Conservation (phyloP, 768 basidiomycete genomes). For the Russula olivacea region DNA sequence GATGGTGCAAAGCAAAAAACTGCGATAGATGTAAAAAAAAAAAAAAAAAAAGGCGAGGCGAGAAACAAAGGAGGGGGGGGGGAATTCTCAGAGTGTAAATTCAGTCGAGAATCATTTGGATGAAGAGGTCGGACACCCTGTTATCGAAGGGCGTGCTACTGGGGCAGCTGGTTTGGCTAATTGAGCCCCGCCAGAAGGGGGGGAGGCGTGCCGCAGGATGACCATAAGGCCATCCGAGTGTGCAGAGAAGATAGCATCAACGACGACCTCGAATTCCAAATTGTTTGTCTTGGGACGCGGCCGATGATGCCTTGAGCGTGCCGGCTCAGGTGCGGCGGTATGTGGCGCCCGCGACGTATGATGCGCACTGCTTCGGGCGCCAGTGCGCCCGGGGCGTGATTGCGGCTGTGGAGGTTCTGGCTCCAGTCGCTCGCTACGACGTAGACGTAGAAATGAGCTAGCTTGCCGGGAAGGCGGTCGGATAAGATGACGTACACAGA, state of each 20-base stretch:
- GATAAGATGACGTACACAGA: slow-evolving; percentile 41
- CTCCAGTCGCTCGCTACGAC: slow-evolving; percentile 18
- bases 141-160: neutral
- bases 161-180: neutral
- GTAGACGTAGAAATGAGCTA: neutral
- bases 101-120: neutral
- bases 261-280: slow-evolving; percentile 41
- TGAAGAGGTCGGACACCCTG: neutral
- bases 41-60: neutral
- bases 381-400: slow-evolving; percentile 8
- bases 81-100: neutral
- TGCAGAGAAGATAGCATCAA: slow-evolving; percentile 80
- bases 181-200: slow-evolving; percentile 4
- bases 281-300: neutral
- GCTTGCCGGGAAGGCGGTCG: neutral
- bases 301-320: neutral
- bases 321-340: neutral
- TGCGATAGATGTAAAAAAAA: neutral
- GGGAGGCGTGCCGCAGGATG: slow-evolving; percentile 53
- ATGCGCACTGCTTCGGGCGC: neutral
- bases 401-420: slow-evolving; percentile 10
- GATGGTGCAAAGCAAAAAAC: neutral
- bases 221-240: slow-evolving; percentile 83
- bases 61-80: slow-evolving; percentile 1
- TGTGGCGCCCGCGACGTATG: neutral